Base-by-base conservation (phyloP, 208 protist genomes). In the Trypanosoma theileri region DNA sequence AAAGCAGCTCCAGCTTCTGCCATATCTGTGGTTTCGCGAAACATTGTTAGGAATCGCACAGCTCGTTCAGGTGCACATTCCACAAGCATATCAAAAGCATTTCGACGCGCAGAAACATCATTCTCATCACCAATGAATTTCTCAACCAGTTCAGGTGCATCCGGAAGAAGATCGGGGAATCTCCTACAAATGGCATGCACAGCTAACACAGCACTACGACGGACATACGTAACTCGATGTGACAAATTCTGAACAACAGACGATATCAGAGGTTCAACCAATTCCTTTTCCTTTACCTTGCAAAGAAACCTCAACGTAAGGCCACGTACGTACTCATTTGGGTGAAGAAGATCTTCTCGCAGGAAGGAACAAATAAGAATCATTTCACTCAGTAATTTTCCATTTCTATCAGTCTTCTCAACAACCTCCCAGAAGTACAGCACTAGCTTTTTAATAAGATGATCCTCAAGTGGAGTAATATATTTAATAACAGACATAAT, bases 41-140 rank as follows among this genome's bases (percentile, higher is more conserved):
- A 90, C 19, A 78, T 67, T 56, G 70, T 74, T 11, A 99, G 83
- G 73, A 98, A 99, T 57, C 82, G 71, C 40, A 98, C 84, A 4
- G 98, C 98, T 12, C 89, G 87, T 11, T 98, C 92, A 42, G 97
- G 96, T 16, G 89, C 89, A 64, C 90, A 98, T 67, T 96, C 80
- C 52, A 97, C 97, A 35, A 99, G 86, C 98, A 99, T 99, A 35
- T 99, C 91, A 63, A 99, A 99, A 1, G 97, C 98, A 81, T 99
- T 99, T 44, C 98, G 91, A 73, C 97, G 94, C 28, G 92, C 92
- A 4, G 95, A 89, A 14, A 96, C 83, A 76, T 99, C 98, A 24
- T 69, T 75, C 70, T 98, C 87, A 22, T 74, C 65, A 12, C 73
- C 64, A 46, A 99, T 82, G 65, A 98, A 97, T 14, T 88, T 84